Percentiles rank a stretch among this genome's conserved stretches.
phyloP scores from a whole-genome alignment of 768 basidiomycete genomes.

The Roridomyces roridus region DNA sequence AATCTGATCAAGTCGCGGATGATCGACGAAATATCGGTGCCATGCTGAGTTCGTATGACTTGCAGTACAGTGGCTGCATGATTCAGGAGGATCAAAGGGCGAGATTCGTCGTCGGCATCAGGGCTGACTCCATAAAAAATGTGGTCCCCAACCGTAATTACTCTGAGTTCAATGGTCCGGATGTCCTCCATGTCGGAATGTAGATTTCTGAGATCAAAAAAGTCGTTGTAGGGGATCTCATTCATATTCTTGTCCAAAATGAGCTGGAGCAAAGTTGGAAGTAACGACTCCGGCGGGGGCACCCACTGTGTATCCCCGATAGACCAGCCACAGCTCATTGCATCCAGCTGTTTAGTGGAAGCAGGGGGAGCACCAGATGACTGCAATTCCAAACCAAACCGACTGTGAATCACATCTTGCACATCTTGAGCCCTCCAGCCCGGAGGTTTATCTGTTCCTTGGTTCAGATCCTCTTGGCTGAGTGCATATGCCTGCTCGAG shows the following conservation, averaged over 20 bases:
- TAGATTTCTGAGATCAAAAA: conserved; percentile 4
- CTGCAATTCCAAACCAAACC: conserved; percentile 9
- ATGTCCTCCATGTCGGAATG: conserved; percentile 8
- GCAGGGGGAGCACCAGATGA: neutral
- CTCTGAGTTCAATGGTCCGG: conserved; percentile 10
- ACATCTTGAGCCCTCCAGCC: conserved; percentile 7
- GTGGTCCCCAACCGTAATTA: neutral
- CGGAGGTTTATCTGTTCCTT: conserved; percentile 2
- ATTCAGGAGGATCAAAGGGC: conserved; percentile 11
- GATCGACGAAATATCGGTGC: neutral
- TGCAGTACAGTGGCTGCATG: conserved; percentile 17
- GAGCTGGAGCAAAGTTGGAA: conserved; percentile 8
- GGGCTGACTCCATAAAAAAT: conserved; percentile 11
- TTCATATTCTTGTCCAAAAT: conserved; percentile 6
- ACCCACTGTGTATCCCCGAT: conserved; percentile 11
- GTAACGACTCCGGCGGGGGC: neutral
- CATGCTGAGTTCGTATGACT: conserved; percentile 2
- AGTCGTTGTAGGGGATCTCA: neutral
- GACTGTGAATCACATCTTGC: neutral
- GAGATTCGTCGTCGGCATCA: neutral
- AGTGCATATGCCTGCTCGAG: conserved; percentile 11
- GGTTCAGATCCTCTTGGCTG: neutral
- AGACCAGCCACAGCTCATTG: conserved; percentile 1
- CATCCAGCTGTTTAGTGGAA: neutral
- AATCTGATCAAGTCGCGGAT: conserved; percentile 7